These are phyloP conservation scores for Ailanthus altissimus DNA, from an alignment of 345 rosid genomes.

Conservation along the genomic window DNA sequence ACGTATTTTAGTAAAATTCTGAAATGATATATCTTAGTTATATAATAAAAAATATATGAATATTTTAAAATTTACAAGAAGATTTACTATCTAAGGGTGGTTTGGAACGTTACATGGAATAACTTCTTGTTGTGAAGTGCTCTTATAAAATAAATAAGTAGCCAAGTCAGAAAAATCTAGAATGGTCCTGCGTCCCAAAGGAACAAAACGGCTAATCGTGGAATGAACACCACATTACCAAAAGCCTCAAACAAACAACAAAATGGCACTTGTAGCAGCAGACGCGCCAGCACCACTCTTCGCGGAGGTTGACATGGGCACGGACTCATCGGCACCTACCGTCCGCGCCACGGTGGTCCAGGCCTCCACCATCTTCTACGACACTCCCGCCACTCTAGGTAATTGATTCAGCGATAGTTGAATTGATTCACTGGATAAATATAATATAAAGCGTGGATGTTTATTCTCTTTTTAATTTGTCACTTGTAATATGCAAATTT, in stretches of 20 bases:
- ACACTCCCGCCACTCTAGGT: constrained; percentile 90
- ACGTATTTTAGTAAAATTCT: no score
- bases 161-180: background rate
- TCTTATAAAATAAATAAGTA: no score
- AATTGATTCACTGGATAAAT: background rate
- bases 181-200: background rate
- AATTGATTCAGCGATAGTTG: no score
- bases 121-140: no score
- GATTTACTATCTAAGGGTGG: no score
- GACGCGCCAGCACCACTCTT: constrained; percentile 51
- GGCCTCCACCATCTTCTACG: constrained; percentile 89
- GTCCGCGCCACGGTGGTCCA: constrained; percentile 95
- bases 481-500: background rate
- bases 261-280: constrained; percentile 56
- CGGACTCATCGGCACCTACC: constrained; percentile 50
- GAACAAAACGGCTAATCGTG: background rate
- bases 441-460: background rate
- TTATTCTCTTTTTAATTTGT: no score
- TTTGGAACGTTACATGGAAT: no score
- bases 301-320: constrained; percentile 81
- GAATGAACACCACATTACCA: background rate
- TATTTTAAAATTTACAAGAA: no score
- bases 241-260: background rate
- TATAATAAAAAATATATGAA: no score
- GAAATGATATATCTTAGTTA: no score